Percentiles rank a stretch among this genome's conserved stretches.
Conservation (phyloP, 352 stramenopile genomes). For the Phytopythium boreale region DNA sequence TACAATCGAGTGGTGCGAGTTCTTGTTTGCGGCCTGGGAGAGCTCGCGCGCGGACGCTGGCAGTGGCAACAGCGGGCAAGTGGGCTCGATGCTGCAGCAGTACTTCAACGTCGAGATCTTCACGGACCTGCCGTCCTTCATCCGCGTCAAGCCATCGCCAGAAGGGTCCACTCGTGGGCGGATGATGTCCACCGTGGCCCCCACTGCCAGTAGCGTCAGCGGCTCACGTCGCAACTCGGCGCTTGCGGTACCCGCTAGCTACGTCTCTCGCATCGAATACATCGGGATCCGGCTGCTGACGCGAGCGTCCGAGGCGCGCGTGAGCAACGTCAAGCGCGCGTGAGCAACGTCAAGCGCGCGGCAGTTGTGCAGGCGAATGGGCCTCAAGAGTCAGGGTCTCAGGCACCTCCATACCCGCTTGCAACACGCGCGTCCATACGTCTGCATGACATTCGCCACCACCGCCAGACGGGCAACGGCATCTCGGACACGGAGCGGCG, state of each 20-base stretch:
- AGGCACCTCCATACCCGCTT: not conserved
- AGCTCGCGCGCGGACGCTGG: slow-evolving; percentile 15
- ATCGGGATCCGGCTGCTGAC: slow-evolving; percentile 39
- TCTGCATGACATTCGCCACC: not conserved
- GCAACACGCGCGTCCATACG: not conserved
- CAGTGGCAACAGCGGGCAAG: not conserved
- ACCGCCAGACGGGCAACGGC: slow-evolving; percentile 4
- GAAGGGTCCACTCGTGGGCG: not conserved
- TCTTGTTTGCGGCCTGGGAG: slow-evolving; percentile 32
- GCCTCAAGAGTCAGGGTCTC: not conserved
- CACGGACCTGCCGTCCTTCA: slow-evolving; percentile 35
- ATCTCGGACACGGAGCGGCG: slow-evolving; percentile 23
- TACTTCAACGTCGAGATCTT: slow-evolving; percentile 46
- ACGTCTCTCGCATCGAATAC: slow-evolving; percentile 37
- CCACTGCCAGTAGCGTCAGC: not conserved
- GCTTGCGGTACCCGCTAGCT: not conserved
- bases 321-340: too few relatives aligned
- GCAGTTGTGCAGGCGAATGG: not conserved
- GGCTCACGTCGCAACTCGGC: not conserved
- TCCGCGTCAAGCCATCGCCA: slow-evolving; percentile 14
- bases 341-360: slow-evolving; percentile 12
- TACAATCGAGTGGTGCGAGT: slow-evolving; percentile 45
- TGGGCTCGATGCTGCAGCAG: slow-evolving; percentile 13
- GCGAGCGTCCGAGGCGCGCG: slow-evolving; percentile 31
- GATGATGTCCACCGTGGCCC: not conserved